Percentiles rank a stretch among this genome's conserved stretches.
Evolutionary conservation across 1,284 basidiomycete genomes (phyloP).

Genomic region (Blastosporella zonata): DNA sequence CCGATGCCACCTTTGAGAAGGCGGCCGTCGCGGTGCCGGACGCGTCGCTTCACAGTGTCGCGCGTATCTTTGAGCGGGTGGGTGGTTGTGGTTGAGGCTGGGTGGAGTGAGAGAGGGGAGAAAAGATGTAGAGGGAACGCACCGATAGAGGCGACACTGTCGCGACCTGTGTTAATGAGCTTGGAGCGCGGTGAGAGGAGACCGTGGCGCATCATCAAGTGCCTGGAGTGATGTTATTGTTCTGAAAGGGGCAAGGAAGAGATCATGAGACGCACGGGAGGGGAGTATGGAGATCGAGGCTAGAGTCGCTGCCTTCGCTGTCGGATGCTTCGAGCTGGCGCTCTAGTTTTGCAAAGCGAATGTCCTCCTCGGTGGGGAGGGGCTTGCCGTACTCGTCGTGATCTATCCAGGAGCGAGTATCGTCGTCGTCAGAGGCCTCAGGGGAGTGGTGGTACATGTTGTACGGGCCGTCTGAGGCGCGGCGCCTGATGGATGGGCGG

Average conservation of each 20-base stretch:
- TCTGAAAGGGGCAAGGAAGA: neutral
- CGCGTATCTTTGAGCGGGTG: constrained; percentile 61
- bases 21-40: constrained; percentile 70
- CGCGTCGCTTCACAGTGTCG: constrained; percentile 58
- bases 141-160: constrained; percentile 40
- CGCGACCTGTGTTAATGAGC: constrained; percentile 40
- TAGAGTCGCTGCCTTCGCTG: constrained; percentile 51
- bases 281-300: constrained; percentile 74
- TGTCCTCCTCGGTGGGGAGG: neutral
- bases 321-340: constrained; percentile 9
- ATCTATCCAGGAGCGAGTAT: constrained; percentile 21
- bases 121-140: too few species aligned
- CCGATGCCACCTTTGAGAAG: constrained; percentile 69
- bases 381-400: constrained; percentile 19
- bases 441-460: neutral
- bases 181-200: constrained; percentile 74
- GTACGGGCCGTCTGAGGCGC: constrained; percentile 16
- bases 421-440: constrained; percentile 12
- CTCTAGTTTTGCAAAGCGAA: constrained; percentile 1
- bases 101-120: too few species aligned
- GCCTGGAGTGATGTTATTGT: constrained; percentile 34
- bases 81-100: constrained; percentile 11
- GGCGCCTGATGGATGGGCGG: constrained; percentile 6
- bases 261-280: constrained; percentile 56
- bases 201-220: constrained; percentile 72